Evolutionary conservation across 1,139 yeast genomes (phyloP), one percentile per base, ranked within the genome.

Genomic region (Candida smagusa): DNA sequence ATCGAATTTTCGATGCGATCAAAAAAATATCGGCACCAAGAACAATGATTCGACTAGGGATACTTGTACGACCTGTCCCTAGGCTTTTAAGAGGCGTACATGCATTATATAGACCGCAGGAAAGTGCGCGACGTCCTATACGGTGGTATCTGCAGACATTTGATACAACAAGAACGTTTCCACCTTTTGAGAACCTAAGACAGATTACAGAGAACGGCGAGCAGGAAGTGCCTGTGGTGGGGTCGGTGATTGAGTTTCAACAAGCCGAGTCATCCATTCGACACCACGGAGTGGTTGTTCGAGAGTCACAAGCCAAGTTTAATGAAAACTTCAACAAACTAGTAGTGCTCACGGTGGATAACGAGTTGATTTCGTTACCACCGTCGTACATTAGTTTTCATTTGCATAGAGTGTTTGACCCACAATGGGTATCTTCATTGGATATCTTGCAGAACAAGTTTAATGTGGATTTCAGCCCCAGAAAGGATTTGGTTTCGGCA

Each of bases 211-310:
- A 53, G 9, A 45, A 45, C n/a, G 59, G 53, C 38, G 47, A 47
- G n/a, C 40, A 41, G 9, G 37, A 30, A 6, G 44, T 50, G 9
- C 69, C 71, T 0, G 38, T 36, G 1, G 37, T 45, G 3, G 77
- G 77, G 0, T 64, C 73, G 1, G 38, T 70, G 2, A 58, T 70
- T 1, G 71, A 66, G 41, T 60, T 57, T 39, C 37, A 22, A 11
- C 28, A 28, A 37, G 36, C 31, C 11, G 11, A 23, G 6, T 23
- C 26, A 4, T 23, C 26, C 26, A 9, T 24, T 24, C 27, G 12
- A 7, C 35, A 30, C 2, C 41, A 65, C 28, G 76, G 75, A 0
- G 43, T 68, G 1, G 74, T 71, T 2, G 23, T 70, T 2, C 45
- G 56, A 33, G 58, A 49, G 22, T 49, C 68, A 1, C 40, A 48